phyloP scores from a whole-genome alignment of 768 basidiomycete species.

The Coprinopsis marcescibilis region DNA sequence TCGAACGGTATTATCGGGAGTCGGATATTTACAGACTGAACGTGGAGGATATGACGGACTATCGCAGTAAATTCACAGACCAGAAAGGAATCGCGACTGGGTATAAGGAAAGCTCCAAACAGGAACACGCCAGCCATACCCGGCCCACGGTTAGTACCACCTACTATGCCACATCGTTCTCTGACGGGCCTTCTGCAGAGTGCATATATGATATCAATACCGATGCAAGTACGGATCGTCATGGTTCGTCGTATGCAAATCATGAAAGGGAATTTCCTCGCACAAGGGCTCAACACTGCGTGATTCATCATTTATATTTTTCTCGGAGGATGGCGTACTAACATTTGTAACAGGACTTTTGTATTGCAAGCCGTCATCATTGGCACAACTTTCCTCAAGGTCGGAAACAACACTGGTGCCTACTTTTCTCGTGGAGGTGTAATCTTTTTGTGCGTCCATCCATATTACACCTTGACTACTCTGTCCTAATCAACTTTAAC shows the following conservation, averaged over 20 bases:
- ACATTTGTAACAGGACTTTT: conserved; percentile 17
- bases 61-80: conserved; percentile 39
- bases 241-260: conserved; percentile 38
- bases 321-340: neutral
- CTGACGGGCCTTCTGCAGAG: conserved; percentile 15
- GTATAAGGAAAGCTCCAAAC: conserved; percentile 41
- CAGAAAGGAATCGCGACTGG: conserved; percentile 30
- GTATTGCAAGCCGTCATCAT: conserved; percentile 36
- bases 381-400: conserved; percentile 56
- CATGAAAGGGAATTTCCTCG: conserved; percentile 28
- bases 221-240: conserved; percentile 38
- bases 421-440: conserved; percentile 69
- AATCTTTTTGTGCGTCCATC: conserved; percentile 53
- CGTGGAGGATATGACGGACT: conserved; percentile 38
- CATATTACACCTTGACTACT: neutral
- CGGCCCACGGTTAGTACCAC: conserved; percentile 17
- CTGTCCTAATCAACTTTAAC: conserved; percentile 17
- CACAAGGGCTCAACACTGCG: conserved; percentile 25
- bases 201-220: conserved; percentile 34
- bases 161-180: neutral
- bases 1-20: conserved; percentile 29
- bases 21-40: conserved; percentile 21
- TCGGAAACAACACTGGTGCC: conserved; percentile 45
- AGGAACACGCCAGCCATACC: conserved; percentile 48
- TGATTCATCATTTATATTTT: conserved; percentile 11